Evolutionary conservation across 805 yeast species (phyloP).

Genomic region (Zygosaccharomyces bisporus): DNA sequence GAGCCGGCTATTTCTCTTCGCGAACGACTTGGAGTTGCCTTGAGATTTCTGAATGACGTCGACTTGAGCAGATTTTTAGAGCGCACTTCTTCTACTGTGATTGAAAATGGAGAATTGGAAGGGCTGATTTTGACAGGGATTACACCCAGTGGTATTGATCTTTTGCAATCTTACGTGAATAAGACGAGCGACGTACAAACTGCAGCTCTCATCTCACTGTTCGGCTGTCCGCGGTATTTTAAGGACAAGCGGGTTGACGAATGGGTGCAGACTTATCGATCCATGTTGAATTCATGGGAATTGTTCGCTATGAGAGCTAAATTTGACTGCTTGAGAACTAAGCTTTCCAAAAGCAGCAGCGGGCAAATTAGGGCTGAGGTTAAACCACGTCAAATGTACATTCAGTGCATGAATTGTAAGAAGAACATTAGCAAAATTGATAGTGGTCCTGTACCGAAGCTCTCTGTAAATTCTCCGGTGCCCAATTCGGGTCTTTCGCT

Average conservation of each 20-base stretch:
- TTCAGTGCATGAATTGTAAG: conserved; percentile 82
- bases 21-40: conserved; percentile 87
- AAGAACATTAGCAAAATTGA: conserved; percentile 50
- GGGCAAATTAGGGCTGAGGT: conserved; percentile 49
- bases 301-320: conserved; percentile 73
- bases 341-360: conserved; percentile 49
- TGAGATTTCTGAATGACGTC: conserved; percentile 75
- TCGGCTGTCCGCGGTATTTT: conserved; percentile 82
- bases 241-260: conserved; percentile 64
- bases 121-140: conserved; percentile 91
- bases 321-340: conserved; percentile 76
- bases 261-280: conserved; percentile 74
- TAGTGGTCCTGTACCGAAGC: conserved; percentile 12
- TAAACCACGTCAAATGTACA: conserved; percentile 67
- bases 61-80: conserved; percentile 71
- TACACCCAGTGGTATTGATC: conserved; percentile 75
- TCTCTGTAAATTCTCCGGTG: conserved; percentile 8
- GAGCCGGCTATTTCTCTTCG: conserved; percentile 83
- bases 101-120: conserved; percentile 78
- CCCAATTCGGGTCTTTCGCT: conserved; percentile 6
- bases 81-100: conserved; percentile 65
- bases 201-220: conserved; percentile 75
- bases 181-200: conserved; percentile 89
- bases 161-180: conserved; percentile 82
- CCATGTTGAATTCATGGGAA: conserved; percentile 73